Conservation (phyloP, 1,284 basidiomycete genomes). For the Ustilago sp. region DNA sequence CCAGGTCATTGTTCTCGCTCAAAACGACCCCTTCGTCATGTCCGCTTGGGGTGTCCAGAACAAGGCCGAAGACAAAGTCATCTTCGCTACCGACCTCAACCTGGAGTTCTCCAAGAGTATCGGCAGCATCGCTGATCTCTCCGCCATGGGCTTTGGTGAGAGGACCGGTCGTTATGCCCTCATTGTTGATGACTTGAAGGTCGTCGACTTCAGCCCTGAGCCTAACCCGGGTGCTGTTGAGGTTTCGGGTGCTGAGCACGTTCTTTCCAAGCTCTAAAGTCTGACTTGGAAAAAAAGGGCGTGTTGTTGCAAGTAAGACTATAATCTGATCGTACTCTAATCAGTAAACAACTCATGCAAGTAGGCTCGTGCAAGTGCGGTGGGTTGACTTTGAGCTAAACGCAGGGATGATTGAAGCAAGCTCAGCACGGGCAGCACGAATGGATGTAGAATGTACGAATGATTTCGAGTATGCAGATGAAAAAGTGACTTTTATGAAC, state of each 20-base stretch:
- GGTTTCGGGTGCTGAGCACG: slow-evolving; percentile 77
- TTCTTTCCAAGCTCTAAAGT: slow-evolving; percentile 74
- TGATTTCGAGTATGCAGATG: too few relatives aligned
- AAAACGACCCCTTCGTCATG: slow-evolving; percentile 68
- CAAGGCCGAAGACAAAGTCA: slow-evolving; percentile 79
- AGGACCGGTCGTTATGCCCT: slow-evolving; percentile 80
- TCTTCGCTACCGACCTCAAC: slow-evolving; percentile 77
- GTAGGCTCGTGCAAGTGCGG: not conserved
- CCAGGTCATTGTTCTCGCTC: slow-evolving; percentile 73
- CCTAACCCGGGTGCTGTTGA: slow-evolving; percentile 72
- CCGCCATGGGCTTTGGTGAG: slow-evolving; percentile 74
- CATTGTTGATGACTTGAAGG: slow-evolving; percentile 78
- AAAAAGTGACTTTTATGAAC: not conserved
- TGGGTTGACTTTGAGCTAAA: too few relatives aligned
- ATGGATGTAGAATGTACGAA: too few relatives aligned
- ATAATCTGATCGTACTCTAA: not conserved
- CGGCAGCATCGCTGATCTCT: slow-evolving; percentile 77
- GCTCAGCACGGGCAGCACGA: too few relatives aligned
- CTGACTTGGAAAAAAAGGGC: not conserved
- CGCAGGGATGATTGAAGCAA: too few relatives aligned
- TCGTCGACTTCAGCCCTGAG: slow-evolving; percentile 51
- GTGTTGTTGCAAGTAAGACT: not conserved
- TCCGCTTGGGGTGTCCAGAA: slow-evolving; percentile 78
- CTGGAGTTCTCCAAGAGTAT: slow-evolving; percentile 77
- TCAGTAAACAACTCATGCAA: not conserved